A percentile compares a stretch with the other conserved stretches of the same genome.
Evolutionary conservation across 768 basidiomycete genomes (phyloP).

Genomic region (Russula virescens): DNA sequence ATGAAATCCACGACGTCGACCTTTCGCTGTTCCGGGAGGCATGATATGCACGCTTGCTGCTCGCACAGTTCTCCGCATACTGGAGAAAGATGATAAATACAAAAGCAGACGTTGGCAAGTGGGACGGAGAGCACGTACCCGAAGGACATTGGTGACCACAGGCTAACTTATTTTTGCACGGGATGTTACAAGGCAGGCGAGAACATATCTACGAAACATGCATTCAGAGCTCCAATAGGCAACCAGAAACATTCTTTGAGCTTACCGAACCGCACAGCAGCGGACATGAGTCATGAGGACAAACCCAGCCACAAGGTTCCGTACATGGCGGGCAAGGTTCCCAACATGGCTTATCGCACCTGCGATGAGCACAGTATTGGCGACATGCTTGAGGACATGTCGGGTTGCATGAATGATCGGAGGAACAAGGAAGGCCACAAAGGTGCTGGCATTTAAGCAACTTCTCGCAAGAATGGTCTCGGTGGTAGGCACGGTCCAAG

Average conservation of each 20-base stretch:
- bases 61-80: slow-evolving; percentile 38
- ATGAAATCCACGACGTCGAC: slow-evolving; percentile 35
- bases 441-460: slow-evolving; percentile 31
- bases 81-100: slow-evolving; percentile 15
- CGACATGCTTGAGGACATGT: slow-evolving; percentile 28
- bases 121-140: slow-evolving; percentile 24
- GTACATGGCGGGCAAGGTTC: slow-evolving; percentile 33
- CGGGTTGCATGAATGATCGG: slow-evolving; percentile 29
- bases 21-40: slow-evolving; percentile 27
- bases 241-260: not conserved
- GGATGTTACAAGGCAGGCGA: slow-evolving; percentile 34
- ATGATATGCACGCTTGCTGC: slow-evolving; percentile 32
- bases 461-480: slow-evolving; percentile 31
- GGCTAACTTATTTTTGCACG: slow-evolving; percentile 28
- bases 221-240: not conserved
- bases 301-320: slow-evolving; percentile 34
- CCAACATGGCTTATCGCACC: slow-evolving; percentile 31
- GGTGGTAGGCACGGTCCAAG: slow-evolving; percentile 25
- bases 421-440: slow-evolving; percentile 30
- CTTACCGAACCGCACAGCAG: slow-evolving; percentile 37
- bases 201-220: slow-evolving; percentile 32
- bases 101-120: not conserved
- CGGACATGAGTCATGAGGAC: slow-evolving; percentile 32
- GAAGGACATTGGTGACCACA: slow-evolving; percentile 40
- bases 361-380: slow-evolving; percentile 30